phyloP scores from a whole-genome alignment of 2,329 filamentous ascomycete genomes.

The Pseudocercospora cruenta region DNA sequence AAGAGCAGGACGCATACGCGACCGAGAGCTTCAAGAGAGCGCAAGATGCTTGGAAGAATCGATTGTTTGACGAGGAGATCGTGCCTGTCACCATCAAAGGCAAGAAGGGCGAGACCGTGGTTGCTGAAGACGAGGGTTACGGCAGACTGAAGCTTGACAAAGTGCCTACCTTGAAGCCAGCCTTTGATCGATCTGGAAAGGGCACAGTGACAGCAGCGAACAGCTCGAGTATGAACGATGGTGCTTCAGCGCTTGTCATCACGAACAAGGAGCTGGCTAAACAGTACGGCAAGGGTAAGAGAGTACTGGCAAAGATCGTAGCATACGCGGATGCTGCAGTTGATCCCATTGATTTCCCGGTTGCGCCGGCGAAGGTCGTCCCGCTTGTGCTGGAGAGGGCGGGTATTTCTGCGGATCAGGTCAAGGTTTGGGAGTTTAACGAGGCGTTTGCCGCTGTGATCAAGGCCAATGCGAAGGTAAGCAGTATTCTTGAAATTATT shows the following conservation, averaged over 20 bases:
- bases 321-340: constrained; percentile 87
- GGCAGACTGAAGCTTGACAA: constrained; percentile 85
- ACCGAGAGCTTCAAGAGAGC: constrained; percentile 87
- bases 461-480: constrained; percentile 86
- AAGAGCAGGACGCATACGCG: constrained; percentile 89
- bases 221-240: constrained; percentile 91
- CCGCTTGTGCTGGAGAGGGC: constrained; percentile 86
- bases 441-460: constrained; percentile 97
- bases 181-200: constrained; percentile 81
- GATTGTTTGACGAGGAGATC: constrained; percentile 86
- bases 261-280: constrained; percentile 79
- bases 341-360: constrained; percentile 89
- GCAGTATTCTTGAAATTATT: constrained; percentile 14
- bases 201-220: constrained; percentile 95
- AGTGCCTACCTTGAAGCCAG: constrained; percentile 82
- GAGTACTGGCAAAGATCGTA: constrained; percentile 85
- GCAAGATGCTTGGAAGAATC: constrained; percentile 83
- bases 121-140: constrained; percentile 87
- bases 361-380: constrained; percentile 89
- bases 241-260: constrained; percentile 85
- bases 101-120: constrained; percentile 78
- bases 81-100: constrained; percentile 82
- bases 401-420: constrained; percentile 87
- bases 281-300: constrained; percentile 74
- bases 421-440: constrained; percentile 97